These are phyloP conservation scores for Microstegium vimineum DNA, from an alignment of 176 grass and related monocot species.

Conservation along the genomic window DNA sequence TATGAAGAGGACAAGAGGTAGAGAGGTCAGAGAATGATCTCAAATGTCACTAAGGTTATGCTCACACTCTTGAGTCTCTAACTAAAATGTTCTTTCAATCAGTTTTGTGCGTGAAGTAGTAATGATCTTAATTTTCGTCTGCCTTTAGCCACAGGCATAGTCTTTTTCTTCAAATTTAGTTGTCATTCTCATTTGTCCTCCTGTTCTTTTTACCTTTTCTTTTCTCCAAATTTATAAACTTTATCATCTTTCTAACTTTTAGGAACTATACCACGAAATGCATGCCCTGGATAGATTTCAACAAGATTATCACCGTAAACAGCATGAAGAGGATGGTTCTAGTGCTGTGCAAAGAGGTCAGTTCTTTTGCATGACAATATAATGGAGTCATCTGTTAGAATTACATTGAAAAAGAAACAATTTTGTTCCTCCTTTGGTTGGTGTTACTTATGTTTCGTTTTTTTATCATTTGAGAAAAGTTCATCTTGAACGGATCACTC, in stretches of 20 bases:
- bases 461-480: not conserved
- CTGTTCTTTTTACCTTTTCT: slow-evolving; percentile 6
- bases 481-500: slow-evolving; percentile 2
- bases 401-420: not conserved
- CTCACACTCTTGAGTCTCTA: not conserved
- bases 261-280: slow-evolving; percentile 99
- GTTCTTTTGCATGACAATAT: slow-evolving; percentile 24
- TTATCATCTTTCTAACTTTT: slow-evolving; percentile 4
- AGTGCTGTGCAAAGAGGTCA: slow-evolving; percentile 72
- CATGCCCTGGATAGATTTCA: slow-evolving; percentile 98
- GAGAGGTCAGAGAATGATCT: not conserved
- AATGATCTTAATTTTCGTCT: slow-evolving; percentile 6
- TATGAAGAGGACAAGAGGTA: not conserved
- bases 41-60: not conserved
- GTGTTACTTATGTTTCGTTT: slow-evolving; percentile 1
- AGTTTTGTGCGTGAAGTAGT: not conserved
- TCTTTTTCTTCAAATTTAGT: slow-evolving; percentile 23
- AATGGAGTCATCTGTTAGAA: slow-evolving; percentile 18
- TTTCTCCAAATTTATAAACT: slow-evolving; percentile 12
- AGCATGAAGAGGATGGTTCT: slow-evolving; percentile 72
- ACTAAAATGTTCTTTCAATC: not conserved
- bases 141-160: not conserved
- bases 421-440: not conserved
- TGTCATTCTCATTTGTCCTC: not conserved
- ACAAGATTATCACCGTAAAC: slow-evolving; percentile 80